Percentiles rank a stretch among this genome's conserved stretches.
Evolutionary conservation across 2,329 filamentous ascomycete species (phyloP).

Genomic region (Cordyceps cateniannulata): DNA sequence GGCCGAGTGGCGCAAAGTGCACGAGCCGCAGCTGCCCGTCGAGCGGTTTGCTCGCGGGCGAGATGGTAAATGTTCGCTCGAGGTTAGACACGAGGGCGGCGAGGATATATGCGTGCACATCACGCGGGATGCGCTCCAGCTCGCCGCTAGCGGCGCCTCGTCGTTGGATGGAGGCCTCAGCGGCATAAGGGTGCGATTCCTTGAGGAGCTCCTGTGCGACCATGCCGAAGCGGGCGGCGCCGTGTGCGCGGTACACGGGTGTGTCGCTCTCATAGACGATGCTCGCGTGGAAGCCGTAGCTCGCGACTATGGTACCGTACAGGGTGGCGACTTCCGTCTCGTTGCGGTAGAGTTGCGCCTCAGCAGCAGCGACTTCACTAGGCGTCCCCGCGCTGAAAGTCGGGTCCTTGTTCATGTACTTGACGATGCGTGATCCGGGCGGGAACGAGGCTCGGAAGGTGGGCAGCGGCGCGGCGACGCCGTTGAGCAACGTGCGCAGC

Average conservation of each 20-base stretch:
- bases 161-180: conserved; percentile 31
- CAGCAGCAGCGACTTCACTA: neutral
- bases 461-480: conserved; percentile 49
- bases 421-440: conserved; percentile 44
- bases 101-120: conserved; percentile 69
- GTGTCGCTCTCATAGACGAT: conserved; percentile 91
- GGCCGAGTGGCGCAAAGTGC: conserved; percentile 62
- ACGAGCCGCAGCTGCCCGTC: conserved; percentile 67
- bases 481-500: conserved; percentile 54
- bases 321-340: conserved; percentile 34
- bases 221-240: conserved; percentile 74
- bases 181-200: conserved; percentile 44
- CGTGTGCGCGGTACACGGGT: conserved; percentile 68
- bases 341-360: conserved; percentile 20
- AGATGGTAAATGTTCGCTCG: conserved; percentile 76
- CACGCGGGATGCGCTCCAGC: conserved; percentile 24
- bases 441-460: conserved; percentile 58
- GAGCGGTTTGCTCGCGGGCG: conserved; percentile 62
- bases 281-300: conserved; percentile 83
- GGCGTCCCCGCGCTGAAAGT: conserved; percentile 3
- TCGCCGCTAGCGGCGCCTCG: conserved; percentile 15
- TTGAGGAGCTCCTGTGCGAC: conserved; percentile 70
- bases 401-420: conserved; percentile 22
- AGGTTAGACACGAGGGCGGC: conserved; percentile 72
- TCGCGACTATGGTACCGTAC: conserved; percentile 77